phyloP scores from a whole-genome alignment of 768 basidiomycete species.

The Leucosporidium creatinivorum region DNA sequence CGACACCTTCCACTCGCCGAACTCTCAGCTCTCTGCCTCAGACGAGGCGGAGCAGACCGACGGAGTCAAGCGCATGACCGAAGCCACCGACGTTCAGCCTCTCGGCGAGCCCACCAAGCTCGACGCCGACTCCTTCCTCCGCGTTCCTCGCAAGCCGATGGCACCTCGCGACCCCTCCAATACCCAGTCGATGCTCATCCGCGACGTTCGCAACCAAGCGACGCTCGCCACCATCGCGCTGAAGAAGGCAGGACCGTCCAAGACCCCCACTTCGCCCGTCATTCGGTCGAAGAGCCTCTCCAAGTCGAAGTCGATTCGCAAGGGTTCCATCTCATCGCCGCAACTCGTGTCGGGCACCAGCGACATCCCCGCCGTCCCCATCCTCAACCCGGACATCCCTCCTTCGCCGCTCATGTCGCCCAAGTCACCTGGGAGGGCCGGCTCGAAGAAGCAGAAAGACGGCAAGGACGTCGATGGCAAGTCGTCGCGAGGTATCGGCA shows the following conservation, averaged over 20 bases:
- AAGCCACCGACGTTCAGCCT: neutral
- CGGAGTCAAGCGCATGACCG: neutral
- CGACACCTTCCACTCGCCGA: too few species aligned
- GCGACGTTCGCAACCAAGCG: slow-evolving; percentile 37
- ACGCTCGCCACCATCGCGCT: slow-evolving; percentile 35
- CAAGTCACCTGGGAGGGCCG: neutral
- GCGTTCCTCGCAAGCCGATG: slow-evolving; percentile 22
- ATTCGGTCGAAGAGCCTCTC: neutral
- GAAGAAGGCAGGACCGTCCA: slow-evolving; percentile 22
- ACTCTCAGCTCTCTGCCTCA: neutral
- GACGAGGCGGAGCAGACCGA: neutral
- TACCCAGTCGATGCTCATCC: slow-evolving; percentile 36
- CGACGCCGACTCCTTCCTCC: neutral
- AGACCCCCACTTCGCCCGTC: slow-evolving; percentile 4
- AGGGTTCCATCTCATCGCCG: slow-evolving; percentile 25
- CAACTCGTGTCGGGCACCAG: slow-evolving; percentile 25
- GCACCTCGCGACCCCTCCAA: slow-evolving; percentile 19
- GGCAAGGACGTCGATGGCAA: slow-evolving; percentile 1
- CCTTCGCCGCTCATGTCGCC: neutral
- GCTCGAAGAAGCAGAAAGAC: slow-evolving; percentile 5
- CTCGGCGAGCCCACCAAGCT: slow-evolving; percentile 4
- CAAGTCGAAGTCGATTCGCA: slow-evolving; percentile 16
- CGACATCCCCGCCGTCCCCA: slow-evolving; percentile 31
- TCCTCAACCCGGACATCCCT: slow-evolving; percentile 1
- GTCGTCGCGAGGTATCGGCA: slow-evolving; percentile 7